Evolutionary conservation across 2,329 filamentous ascomycete genomes (phyloP).

Genomic region (Alternaria angustiovoidea): DNA sequence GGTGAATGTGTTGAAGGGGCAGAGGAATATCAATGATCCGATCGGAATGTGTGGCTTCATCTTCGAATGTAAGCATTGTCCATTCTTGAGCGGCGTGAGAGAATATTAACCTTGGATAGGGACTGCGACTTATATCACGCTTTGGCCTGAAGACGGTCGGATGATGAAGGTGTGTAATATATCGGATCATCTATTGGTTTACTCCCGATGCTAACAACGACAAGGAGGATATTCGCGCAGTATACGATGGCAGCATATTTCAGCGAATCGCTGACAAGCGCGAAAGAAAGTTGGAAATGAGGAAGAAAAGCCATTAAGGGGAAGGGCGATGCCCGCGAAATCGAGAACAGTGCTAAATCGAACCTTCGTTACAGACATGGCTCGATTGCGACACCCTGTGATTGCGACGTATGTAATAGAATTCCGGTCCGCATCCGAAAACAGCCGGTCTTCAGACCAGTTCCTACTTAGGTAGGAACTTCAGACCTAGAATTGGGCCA

Average conservation of each 20-base stretch:
- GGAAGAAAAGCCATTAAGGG: not conserved
- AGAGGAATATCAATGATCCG: conserved; percentile 53
- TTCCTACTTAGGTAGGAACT: not conserved
- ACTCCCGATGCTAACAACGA: not conserved
- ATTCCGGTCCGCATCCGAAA: not conserved
- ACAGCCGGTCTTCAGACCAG: not conserved
- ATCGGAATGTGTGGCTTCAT: conserved; percentile 57
- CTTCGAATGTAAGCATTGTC: conserved; percentile 52
- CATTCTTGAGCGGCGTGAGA: not conserved
- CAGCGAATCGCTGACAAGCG: conserved; percentile 42
- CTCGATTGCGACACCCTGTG: not conserved
- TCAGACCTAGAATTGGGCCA: no score
- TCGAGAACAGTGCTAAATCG: not conserved
- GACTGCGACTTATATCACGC: conserved; percentile 61
- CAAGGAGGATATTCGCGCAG: conserved; percentile 61
- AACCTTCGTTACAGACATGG: not conserved
- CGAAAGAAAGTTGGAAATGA: conserved; percentile 1
- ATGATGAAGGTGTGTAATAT: conserved; percentile 55
- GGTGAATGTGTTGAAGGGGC: conserved; percentile 50
- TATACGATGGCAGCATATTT: conserved; percentile 64
- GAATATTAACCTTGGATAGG: conserved; percentile 36
- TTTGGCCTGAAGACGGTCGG: conserved; percentile 64
- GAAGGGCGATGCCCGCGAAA: not conserved
- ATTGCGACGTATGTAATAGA: not conserved
- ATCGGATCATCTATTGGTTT: not conserved